Percentiles rank a stretch among this genome's conserved stretches.
Evolutionary conservation across 345 rosid genomes (phyloP).

Genomic region (Streptanthus diversifolius): DNA sequence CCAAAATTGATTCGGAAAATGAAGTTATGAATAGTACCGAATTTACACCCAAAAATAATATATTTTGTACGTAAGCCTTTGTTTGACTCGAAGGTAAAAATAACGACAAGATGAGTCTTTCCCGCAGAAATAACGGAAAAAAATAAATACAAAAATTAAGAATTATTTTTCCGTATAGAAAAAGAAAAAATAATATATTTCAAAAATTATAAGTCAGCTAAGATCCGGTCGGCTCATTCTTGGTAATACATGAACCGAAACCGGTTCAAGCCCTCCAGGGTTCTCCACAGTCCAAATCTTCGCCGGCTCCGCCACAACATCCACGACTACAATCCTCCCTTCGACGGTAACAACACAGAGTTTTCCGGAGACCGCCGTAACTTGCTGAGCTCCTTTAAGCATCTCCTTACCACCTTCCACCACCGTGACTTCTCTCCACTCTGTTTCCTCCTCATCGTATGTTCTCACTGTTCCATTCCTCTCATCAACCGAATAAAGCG

Average conservation of each 20-base stretch:
- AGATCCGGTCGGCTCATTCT: constrained; percentile 37
- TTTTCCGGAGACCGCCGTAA: constrained; percentile 41
- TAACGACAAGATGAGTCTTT: constrained; percentile 29
- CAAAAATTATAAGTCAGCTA: constrained; percentile 12
- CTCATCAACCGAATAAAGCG: constrained; percentile 50
- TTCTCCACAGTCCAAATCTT: constrained; percentile 42
- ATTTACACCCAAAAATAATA: neutral
- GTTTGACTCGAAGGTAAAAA: neutral
- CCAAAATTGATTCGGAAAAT: neutral
- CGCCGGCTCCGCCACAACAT: constrained; percentile 35
- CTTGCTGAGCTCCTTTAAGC: constrained; percentile 43
- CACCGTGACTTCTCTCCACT: constrained; percentile 39
- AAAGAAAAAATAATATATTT: constrained; percentile 1
- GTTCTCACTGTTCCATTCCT: constrained; percentile 35
- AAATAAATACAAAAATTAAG: neutral
- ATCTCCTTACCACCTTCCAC: constrained; percentile 34
- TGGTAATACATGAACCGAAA: constrained; percentile 49
- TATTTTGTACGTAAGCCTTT: neutral
- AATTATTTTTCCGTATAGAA: neutral
- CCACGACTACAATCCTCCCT: constrained; percentile 41
- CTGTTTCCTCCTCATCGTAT: constrained; percentile 35
- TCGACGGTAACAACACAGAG: constrained; percentile 37
- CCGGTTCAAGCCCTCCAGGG: constrained; percentile 43
- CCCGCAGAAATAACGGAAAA: neutral
- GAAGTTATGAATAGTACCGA: neutral